Conservation (phyloP, 306 rosid genomes). For the Casuarina cunninghamiana region DNA sequence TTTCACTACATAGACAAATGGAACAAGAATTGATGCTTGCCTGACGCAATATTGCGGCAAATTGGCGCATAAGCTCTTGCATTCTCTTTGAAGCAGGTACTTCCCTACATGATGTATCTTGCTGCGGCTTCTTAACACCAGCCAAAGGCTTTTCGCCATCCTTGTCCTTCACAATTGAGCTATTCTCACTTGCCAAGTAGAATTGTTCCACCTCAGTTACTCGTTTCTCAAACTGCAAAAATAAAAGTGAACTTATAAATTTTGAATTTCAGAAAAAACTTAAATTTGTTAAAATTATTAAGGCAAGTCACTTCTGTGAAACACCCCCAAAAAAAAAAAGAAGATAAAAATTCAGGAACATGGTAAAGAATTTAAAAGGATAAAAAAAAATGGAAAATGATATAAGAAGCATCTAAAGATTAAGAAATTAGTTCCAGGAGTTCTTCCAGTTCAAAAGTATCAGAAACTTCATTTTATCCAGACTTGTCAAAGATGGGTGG, state of each 20-base stretch:
- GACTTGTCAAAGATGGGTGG: no score
- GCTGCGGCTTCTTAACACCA: slow-evolving; percentile 74
- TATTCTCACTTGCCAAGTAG: slow-evolving; percentile 44
- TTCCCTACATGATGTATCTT: slow-evolving; percentile 72
- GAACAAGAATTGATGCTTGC: slow-evolving; percentile 30
- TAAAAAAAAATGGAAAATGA: background rate
- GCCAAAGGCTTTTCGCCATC: slow-evolving; percentile 67
- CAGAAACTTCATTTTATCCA: no score
- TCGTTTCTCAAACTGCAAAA: slow-evolving; percentile 66
- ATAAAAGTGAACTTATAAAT: slow-evolving; percentile 17
- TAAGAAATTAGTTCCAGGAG: background rate
- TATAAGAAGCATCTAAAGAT: background rate
- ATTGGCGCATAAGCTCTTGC: slow-evolving; percentile 90
- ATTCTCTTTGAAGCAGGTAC: slow-evolving; percentile 81
- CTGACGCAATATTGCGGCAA: slow-evolving; percentile 83
- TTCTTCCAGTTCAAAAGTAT: no score
- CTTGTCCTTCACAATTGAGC: slow-evolving; percentile 57
- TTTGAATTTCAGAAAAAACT: slow-evolving; percentile 1
- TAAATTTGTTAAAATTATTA: no score
- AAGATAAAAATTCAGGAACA: background rate
- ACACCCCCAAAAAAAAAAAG: background rate
- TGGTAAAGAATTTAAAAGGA: background rate
- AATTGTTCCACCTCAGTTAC: slow-evolving; percentile 59
- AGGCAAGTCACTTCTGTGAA: background rate
- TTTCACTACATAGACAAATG: background rate